Percentiles rank a stretch among this genome's conserved stretches.
Conservation (phyloP, 129 eudicot genomes). For the Centella asiatica region DNA sequence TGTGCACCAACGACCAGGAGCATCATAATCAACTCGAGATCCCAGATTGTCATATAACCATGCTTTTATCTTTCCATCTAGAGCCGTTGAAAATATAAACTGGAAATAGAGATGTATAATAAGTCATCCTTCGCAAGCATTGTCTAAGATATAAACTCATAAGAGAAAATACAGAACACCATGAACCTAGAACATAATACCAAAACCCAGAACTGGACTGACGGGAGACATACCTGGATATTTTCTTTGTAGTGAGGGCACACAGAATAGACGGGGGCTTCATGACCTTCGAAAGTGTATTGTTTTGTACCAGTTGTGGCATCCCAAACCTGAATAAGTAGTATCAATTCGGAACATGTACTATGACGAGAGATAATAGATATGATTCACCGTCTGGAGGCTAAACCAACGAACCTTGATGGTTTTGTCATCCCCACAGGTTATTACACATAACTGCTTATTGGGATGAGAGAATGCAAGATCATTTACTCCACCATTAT, state of each 20-base stretch:
- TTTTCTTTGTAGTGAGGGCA: constrained; percentile 88
- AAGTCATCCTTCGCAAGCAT: not conserved
- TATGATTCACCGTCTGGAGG: not conserved
- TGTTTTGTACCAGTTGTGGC: constrained; percentile 57
- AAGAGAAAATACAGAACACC: not conserved
- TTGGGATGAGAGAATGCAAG: constrained; percentile 85
- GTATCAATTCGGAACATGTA: constrained; percentile 3
- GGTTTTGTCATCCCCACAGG: constrained; percentile 88
- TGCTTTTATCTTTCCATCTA: constrained; percentile 88
- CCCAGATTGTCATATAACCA: constrained; percentile 94
- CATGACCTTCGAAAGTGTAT: constrained; percentile 79
- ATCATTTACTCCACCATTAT: constrained; percentile 92
- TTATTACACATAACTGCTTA: constrained; percentile 83
- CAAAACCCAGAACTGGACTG: not conserved
- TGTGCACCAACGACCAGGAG: constrained; percentile 83
- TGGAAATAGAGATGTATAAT: constrained; percentile 19
- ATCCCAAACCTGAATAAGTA: constrained; percentile 67
- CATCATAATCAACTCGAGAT: constrained; percentile 80
- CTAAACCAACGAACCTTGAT: constrained; percentile 49
- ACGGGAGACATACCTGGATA: constrained; percentile 57
- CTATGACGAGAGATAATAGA: not conserved
- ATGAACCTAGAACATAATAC: constrained; percentile 5
- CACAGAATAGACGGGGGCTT: constrained; percentile 81
- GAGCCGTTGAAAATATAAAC: constrained; percentile 86
- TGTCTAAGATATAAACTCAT: constrained; percentile 4